Percentiles rank a stretch among this genome's conserved stretches.
Evolutionary conservation across 2,329 filamentous ascomycete genomes (phyloP).

Genomic region (Alternaria gaisen): DNA sequence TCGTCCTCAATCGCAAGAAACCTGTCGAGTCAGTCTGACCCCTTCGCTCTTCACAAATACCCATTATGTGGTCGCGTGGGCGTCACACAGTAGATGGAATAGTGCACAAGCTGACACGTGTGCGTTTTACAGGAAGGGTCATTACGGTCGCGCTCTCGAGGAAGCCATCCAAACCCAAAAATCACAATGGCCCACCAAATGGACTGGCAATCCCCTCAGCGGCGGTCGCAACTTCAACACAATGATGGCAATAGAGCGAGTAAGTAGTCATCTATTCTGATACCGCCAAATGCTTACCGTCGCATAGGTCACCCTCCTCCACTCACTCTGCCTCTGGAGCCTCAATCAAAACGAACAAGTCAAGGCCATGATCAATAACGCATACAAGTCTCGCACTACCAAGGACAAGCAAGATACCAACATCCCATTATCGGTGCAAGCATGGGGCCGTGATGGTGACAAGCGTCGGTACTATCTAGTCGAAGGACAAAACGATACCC

Average conservation of each 20-base stretch:
- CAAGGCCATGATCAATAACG: conserved; percentile 81
- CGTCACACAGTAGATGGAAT: not conserved
- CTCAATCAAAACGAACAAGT: conserved; percentile 87
- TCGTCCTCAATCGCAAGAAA: conserved; percentile 96
- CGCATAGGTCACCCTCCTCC: conserved; percentile 78
- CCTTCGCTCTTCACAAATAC: conserved; percentile 15
- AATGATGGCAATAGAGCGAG: conserved; percentile 83
- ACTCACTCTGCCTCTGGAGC: conserved; percentile 86
- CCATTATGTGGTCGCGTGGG: conserved; percentile 29
- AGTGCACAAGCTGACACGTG: conserved; percentile 43
- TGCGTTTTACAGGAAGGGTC: conserved; percentile 72
- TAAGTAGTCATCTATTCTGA: conserved; percentile 55
- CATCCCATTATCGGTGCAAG: conserved; percentile 86
- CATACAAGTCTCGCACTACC: conserved; percentile 73
- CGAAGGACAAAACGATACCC: conserved; percentile 92
- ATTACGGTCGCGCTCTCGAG: conserved; percentile 92
- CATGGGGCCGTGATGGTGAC: conserved; percentile 89
- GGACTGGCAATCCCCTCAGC: conserved; percentile 85
- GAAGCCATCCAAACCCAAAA: conserved; percentile 88
- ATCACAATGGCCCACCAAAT: conserved; percentile 85
- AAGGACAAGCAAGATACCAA: conserved; percentile 81
- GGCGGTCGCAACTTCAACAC: conserved; percentile 82
- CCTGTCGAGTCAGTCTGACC: conserved; percentile 85
- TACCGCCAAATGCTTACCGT: conserved; percentile 28
- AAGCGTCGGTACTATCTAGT: conserved; percentile 94